A percentile compares a stretch with the other conserved stretches of the same genome.
phyloP scores from a whole-genome alignment of 2,329 filamentous ascomycete species.

The Acephala macrosclerotiorum region DNA sequence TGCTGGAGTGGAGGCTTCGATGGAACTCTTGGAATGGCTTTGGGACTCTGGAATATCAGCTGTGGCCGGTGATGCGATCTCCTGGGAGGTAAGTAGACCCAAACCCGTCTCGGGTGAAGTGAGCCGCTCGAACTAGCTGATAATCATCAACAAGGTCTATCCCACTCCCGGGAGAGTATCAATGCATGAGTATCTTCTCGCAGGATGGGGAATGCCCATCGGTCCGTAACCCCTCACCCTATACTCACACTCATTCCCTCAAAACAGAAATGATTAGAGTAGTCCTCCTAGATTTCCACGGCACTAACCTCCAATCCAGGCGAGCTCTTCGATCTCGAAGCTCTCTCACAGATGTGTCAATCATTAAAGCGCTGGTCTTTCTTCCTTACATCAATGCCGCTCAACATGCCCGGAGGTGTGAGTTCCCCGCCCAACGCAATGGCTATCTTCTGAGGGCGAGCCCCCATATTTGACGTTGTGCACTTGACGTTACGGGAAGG shows the following conservation, averaged over 20 bases:
- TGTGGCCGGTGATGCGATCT: slow-evolving; percentile 48
- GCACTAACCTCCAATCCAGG: slow-evolving; percentile 29
- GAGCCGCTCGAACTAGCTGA: not conserved
- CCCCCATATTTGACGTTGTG: not conserved
- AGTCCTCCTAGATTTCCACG: not conserved
- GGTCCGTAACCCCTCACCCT: slow-evolving; percentile 20
- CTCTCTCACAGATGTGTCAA: slow-evolving; percentile 43
- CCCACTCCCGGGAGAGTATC: slow-evolving; percentile 48
- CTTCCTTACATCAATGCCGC: slow-evolving; percentile 56
- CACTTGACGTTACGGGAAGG: not conserved
- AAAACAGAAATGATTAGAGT: not conserved
- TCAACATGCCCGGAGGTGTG: slow-evolving; percentile 48
- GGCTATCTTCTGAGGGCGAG: slow-evolving; percentile 31
- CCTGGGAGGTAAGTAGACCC: slow-evolving; percentile 44
- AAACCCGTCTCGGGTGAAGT: not conserved
- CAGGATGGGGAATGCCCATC: slow-evolving; percentile 56
- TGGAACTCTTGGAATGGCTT: slow-evolving; percentile 46
- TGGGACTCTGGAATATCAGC: slow-evolving; percentile 47
- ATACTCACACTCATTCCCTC: not conserved
- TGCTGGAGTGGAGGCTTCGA: slow-evolving; percentile 44
- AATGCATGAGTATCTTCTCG: slow-evolving; percentile 56
- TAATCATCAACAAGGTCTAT: slow-evolving; percentile 32
- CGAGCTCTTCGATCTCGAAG: slow-evolving; percentile 48
- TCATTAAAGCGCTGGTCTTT: slow-evolving; percentile 54
- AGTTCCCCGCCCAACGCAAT: slow-evolving; percentile 31